These are phyloP conservation scores for Cutaneotrichosporon cavernicola DNA, from an alignment of 1,284 basidiomycete genomes.

Conservation along the genomic window DNA sequence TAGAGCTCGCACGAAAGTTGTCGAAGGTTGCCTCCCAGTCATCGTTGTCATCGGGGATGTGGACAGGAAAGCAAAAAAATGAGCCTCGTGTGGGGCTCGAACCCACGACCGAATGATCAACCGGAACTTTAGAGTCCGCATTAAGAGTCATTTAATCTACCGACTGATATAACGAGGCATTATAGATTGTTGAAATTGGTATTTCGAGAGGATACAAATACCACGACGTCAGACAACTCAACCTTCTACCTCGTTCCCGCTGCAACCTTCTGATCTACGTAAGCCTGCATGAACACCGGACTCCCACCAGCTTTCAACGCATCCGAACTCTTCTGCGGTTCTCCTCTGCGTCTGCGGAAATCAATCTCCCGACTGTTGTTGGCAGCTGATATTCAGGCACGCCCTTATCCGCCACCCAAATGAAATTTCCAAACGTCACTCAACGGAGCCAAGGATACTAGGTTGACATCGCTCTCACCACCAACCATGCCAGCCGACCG, in stretches of 20 bases:
- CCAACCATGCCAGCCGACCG: background rate
- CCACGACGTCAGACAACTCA: background rate
- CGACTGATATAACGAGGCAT: conserved; percentile 6
- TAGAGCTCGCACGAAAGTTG: no score
- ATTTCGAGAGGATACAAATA: background rate
- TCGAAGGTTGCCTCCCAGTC: no score
- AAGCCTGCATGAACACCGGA: no score
- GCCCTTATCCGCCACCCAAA: conserved; percentile 3
- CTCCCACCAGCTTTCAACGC: background rate
- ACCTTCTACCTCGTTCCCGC: background rate
- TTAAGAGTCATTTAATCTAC: conserved; percentile 9
- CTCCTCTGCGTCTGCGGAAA: background rate
- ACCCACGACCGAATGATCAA: conserved; percentile 18
- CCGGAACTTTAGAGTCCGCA: conserved; percentile 7
- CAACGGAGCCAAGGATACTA: no score
- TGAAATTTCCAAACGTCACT: conserved; percentile 1
- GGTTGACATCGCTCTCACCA: background rate
- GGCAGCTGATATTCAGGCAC: background rate
- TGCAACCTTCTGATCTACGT: background rate
- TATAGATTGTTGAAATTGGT: background rate
- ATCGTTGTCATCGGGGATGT: no score
- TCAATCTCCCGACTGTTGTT: background rate
- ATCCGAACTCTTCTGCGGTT: no score
- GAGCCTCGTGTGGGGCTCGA: conserved; percentile 20
- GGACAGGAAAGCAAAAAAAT: background rate